Evolutionary conservation across 2,329 filamentous ascomycete genomes (phyloP).

Genomic region (Coniochaeta hoffmannii): DNA sequence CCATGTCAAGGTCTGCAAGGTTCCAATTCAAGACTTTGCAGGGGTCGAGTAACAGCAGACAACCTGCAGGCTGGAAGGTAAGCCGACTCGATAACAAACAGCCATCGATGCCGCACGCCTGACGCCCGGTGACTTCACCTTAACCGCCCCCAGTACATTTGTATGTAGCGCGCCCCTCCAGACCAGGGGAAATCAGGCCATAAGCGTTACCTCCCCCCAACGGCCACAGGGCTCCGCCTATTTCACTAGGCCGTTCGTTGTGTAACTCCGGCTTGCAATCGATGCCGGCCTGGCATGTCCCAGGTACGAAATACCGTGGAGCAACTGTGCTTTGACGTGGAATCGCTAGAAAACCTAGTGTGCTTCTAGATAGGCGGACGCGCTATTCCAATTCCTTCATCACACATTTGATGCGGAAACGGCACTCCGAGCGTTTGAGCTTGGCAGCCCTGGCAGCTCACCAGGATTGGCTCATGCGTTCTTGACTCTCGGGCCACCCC

Average conservation of each 20-base stretch:
- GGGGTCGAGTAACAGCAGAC: neutral
- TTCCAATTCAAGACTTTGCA: neutral
- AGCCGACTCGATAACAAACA: neutral
- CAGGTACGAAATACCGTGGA: too few relatives aligned
- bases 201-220: neutral
- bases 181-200: neutral
- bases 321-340: neutral
- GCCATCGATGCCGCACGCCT: neutral
- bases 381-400: neutral
- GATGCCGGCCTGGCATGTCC: too few relatives aligned
- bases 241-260: neutral
- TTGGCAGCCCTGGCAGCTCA: neutral
- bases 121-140: neutral
- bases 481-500: neutral
- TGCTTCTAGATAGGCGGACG: neutral
- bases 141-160: neutral
- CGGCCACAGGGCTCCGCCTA: neutral
- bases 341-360: neutral
- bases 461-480: neutral
- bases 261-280: neutral
- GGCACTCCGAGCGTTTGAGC: neutral
- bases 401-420: neutral
- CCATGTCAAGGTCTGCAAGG: neutral
- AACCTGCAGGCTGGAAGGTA: neutral
- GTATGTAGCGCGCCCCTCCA: too few relatives aligned